phyloP scores from a whole-genome alignment of 2,329 filamentous ascomycete genomes.

The Trichoderma simmonsii region DNA sequence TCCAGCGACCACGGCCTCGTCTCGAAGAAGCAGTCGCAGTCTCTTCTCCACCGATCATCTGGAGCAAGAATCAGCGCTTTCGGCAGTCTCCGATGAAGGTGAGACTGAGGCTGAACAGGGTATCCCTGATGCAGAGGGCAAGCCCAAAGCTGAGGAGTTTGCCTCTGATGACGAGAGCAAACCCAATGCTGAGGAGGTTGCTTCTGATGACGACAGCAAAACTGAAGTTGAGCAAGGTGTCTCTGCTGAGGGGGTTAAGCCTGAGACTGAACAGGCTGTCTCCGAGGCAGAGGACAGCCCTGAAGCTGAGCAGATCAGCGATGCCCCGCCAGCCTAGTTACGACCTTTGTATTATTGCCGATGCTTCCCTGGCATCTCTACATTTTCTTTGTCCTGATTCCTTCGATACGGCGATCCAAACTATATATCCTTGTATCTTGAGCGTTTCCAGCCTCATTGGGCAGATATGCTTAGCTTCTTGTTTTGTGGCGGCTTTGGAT shows the following conservation, averaged over 20 bases:
- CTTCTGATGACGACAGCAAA: neutral
- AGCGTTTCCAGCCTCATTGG: constrained; percentile 2
- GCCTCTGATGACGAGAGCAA: neutral
- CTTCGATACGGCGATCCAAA: constrained; percentile 18
- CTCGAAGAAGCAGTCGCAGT: constrained; percentile 55
- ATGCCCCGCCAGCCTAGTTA: neutral
- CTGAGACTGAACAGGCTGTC: neutral
- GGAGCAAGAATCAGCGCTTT: constrained; percentile 64
- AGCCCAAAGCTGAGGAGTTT: neutral
- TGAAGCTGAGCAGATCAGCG: constrained; percentile 1
- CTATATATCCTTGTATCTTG: constrained; percentile 18
- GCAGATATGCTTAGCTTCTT: constrained; percentile 12
- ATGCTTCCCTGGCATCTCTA: neutral
- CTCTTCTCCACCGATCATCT: constrained; percentile 59
- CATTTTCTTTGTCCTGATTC: constrained; percentile 16
- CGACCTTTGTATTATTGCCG: neutral
- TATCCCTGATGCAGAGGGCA: neutral
- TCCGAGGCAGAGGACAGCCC: neutral
- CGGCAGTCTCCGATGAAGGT: constrained; percentile 48
- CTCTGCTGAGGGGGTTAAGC: neutral
- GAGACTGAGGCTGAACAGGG: constrained; percentile 1
- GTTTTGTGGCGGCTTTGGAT: constrained; percentile 30
- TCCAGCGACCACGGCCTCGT: constrained; percentile 50
- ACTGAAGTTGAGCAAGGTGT: neutral
- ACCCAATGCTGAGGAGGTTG: neutral